These are phyloP conservation scores for Typha latifolia DNA, from an alignment of 176 grass and related monocot genomes.

Conservation along the genomic window DNA sequence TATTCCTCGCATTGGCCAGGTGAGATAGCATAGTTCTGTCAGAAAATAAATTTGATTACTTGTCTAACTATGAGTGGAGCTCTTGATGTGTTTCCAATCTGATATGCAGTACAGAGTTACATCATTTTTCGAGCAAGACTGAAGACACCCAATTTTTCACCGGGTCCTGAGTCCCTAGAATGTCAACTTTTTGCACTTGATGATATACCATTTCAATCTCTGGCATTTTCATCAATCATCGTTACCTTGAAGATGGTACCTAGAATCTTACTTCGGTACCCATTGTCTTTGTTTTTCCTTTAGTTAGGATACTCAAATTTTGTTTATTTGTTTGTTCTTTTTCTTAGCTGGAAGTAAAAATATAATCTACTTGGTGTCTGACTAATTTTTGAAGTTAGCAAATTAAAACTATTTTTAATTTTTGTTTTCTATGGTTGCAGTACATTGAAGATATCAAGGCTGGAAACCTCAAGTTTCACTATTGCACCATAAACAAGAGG, in stretches of 20 bases:
- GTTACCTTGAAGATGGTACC: constrained; percentile 92
- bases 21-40: constrained; percentile 37
- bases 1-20: constrained; percentile 95
- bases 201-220: constrained; percentile 91
- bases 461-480: constrained; percentile 76
- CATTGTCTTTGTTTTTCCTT: constrained; percentile 9
- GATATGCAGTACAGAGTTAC: constrained; percentile 99
- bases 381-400: constrained; percentile 1
- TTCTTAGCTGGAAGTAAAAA: neutral
- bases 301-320: neutral
- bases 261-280: neutral
- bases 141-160: constrained; percentile 67
- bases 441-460: constrained; percentile 78
- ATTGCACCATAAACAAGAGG: constrained; percentile 99
- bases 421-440: constrained; percentile 27
- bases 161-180: constrained; percentile 76
- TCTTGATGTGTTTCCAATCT: constrained; percentile 44
- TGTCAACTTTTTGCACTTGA: constrained; percentile 79
- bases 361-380: neutral
- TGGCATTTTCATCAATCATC: constrained; percentile 95
- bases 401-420: constrained; percentile 9
- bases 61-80: constrained; percentile 25
- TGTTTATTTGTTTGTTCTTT: neutral
- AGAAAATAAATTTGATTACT: constrained; percentile 7
- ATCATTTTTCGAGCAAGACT: constrained; percentile 98